phyloP scores from a whole-genome alignment of 2,329 filamentous ascomycete species.

The Diaporthe sp. region DNA sequence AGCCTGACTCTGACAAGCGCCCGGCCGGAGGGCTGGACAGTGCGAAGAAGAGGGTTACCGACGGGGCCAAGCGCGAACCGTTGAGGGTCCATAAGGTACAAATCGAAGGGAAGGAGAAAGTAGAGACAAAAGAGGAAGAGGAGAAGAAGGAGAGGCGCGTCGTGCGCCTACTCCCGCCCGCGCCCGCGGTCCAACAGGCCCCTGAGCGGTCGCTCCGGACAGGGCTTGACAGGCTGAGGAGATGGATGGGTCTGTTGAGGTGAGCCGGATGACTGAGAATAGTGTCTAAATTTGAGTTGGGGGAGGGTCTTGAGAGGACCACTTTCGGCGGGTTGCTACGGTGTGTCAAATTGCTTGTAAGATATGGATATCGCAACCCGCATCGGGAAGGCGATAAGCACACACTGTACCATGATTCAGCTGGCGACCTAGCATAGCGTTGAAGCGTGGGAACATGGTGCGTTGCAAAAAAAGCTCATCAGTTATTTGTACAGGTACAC shows the following conservation, averaged over 20 bases:
- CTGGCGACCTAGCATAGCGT: not conserved
- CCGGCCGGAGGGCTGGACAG: not conserved
- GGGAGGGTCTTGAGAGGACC: not conserved
- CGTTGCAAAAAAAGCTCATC: slow-evolving; percentile 14
- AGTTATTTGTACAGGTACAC: slow-evolving; percentile 47
- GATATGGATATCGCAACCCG: slow-evolving; percentile 2
- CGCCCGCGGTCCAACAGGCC: not conserved
- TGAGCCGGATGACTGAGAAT: not conserved
- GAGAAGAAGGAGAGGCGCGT: not conserved
- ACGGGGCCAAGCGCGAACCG: too few relatives aligned
- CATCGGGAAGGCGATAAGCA: not conserved
- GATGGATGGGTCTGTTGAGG: slow-evolving; percentile 10
- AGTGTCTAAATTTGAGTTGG: not conserved
- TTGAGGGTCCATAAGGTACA: too few relatives aligned
- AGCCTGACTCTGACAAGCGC: not conserved
- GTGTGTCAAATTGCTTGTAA: not conserved
- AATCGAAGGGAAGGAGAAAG: not conserved
- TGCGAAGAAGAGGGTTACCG: not conserved
- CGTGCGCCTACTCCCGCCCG: not conserved
- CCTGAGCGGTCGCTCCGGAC: not conserved
- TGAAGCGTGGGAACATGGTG: not conserved
- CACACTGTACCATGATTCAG: not conserved
- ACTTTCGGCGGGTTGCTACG: not conserved
- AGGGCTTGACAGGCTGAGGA: not conserved
- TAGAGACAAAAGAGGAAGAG: not conserved